A percentile compares a stretch with the other conserved stretches of the same genome.
These are phyloP conservation scores for Wickerhamomyces mucosus DNA, from an alignment of 805 yeast species.

Conservation along the genomic window DNA sequence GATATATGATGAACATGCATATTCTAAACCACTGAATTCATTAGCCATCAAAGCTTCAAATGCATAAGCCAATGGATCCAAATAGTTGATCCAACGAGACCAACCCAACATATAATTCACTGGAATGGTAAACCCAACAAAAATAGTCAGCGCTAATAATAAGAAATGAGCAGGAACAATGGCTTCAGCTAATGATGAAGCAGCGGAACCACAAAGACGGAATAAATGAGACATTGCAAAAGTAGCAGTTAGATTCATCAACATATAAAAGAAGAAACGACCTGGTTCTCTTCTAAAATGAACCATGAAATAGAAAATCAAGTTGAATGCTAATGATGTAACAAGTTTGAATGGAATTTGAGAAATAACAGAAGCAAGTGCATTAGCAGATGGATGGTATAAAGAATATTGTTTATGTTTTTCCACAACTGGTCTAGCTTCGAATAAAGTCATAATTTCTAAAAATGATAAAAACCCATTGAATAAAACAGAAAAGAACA, in stretches of 20 bases:
- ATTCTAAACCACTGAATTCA: constrained; percentile 40
- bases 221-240: constrained; percentile 50
- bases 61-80: constrained; percentile 48
- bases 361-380: constrained; percentile 50
- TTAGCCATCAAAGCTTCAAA: constrained; percentile 51
- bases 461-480: constrained; percentile 52
- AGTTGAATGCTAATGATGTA: constrained; percentile 35
- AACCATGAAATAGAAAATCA: constrained; percentile 44
- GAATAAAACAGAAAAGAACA: constrained; percentile 59
- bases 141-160: constrained; percentile 38
- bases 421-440: constrained; percentile 41
- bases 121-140: constrained; percentile 52
- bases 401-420: constrained; percentile 50
- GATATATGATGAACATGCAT: constrained; percentile 36
- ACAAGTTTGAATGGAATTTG: constrained; percentile 44
- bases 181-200: constrained; percentile 39
- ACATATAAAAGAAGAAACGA: constrained; percentile 41
- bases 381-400: constrained; percentile 57
- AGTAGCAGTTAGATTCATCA: constrained; percentile 34
- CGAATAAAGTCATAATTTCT: constrained; percentile 33
- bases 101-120: constrained; percentile 48
- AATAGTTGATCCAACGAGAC: constrained; percentile 57
- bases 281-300: constrained; percentile 45
- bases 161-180: constrained; percentile 50
- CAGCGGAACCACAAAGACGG: constrained; percentile 42